These are phyloP conservation scores for Phylloporus sp. DNA, from an alignment of 768 basidiomycete genomes.

Conservation along the genomic window DNA sequence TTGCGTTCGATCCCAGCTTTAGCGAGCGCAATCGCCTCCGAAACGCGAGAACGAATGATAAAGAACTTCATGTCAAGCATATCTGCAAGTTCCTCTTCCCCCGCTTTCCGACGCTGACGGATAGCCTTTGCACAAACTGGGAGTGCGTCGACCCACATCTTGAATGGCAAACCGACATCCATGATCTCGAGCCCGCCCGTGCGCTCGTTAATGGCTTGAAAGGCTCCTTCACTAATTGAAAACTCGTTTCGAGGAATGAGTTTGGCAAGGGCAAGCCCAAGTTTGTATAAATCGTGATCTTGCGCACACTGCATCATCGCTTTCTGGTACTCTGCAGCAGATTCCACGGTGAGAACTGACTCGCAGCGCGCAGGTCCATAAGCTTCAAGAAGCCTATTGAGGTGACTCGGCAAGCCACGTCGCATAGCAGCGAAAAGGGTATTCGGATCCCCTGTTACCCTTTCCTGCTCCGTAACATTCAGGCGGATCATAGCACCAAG, in stretches of 20 bases:
- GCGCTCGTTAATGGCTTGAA: slow-evolving; percentile 40
- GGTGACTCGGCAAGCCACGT: slow-evolving; percentile 43
- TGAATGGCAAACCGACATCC: slow-evolving; percentile 56
- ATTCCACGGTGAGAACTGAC: slow-evolving; percentile 37
- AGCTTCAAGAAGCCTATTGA: slow-evolving; percentile 42
- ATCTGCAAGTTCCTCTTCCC: slow-evolving; percentile 50
- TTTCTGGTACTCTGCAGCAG: slow-evolving; percentile 41
- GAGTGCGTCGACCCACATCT: slow-evolving; percentile 51
- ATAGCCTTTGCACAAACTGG: slow-evolving; percentile 55
- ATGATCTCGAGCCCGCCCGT: slow-evolving; percentile 38
- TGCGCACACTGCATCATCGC: slow-evolving; percentile 50
- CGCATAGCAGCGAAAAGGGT: slow-evolving; percentile 42
- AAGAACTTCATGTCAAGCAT: slow-evolving; percentile 60
- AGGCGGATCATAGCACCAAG: slow-evolving; percentile 51
- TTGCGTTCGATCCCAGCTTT: slow-evolving; percentile 46
- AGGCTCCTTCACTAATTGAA: slow-evolving; percentile 51
- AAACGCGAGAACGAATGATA: slow-evolving; percentile 45
- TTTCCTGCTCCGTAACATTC: slow-evolving; percentile 43
- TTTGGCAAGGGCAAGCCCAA: slow-evolving; percentile 47
- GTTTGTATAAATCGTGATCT: slow-evolving; percentile 45
- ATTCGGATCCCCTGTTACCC: slow-evolving; percentile 40
- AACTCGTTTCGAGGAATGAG: slow-evolving; percentile 57
- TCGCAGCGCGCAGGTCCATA: slow-evolving; percentile 51
- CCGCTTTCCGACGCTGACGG: slow-evolving; percentile 37
- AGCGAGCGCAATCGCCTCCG: slow-evolving; percentile 45